Evolutionary conservation across 2,329 filamentous ascomycete species (phyloP), one percentile per base, ranked within the genome.

Genomic region (Pseudogymnoascus sp.): DNA sequence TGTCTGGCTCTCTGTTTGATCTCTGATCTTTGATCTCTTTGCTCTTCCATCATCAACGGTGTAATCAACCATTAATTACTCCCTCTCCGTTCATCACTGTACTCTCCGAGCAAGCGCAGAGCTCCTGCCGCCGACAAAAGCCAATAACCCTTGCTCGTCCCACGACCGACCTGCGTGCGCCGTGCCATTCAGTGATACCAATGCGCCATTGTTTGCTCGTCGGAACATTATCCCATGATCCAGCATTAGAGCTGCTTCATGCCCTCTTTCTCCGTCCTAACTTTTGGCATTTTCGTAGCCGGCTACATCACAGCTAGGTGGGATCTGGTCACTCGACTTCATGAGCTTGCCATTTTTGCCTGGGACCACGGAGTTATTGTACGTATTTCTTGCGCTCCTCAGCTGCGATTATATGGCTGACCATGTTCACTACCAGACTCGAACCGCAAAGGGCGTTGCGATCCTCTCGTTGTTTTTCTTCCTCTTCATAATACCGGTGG

Each of bases 241-340:
- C 65, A 70, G 67, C 66, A 63, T 68, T 70, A 72, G 70, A 62
- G 64, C 65, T 67, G 67, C 72, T 74, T 74, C 67, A 97, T 97
- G 93, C 93, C 97, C 91, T 91, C 93, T 74, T 97, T 97, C 82
- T 97, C 93, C 68, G 82, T 93, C 77, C 85, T 97, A 77, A 96
- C 93, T 73, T 87, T 96, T 80, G 92, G 90, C 80, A 97, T 99
- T 81, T 99, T 99, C 82, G 89, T 97, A 83, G 93, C 95, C 80
- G 95, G 95, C 78, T 99, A 99, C 83, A 97, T 93, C 77, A 99
- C 95, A 79, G 95, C 95, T 75, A 90, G 95, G 82, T 99, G 95
- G 93, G 95, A 97, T 79, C 88, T 99, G 67, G 92, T 97, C 70
- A 97, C 93, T 71, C 88, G 93, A 72, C 84, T 97, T 72, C 96